Conservation (phyloP, 495 filamentous ascomycete species). For the Aspergillus cavernicola region DNA sequence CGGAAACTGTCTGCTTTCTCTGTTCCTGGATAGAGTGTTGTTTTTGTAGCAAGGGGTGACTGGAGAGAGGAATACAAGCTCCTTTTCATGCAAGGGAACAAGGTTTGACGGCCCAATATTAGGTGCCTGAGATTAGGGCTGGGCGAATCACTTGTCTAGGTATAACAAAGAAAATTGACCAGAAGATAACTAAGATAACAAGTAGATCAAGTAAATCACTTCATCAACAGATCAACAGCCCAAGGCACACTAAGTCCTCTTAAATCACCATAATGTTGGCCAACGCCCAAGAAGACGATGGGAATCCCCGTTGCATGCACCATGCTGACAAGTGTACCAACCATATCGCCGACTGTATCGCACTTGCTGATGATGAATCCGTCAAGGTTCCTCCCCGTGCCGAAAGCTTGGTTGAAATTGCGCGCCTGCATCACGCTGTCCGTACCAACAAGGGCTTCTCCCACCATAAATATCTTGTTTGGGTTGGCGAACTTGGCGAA, state of each 20-base stretch:
- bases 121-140: too few relatives aligned
- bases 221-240: slow-evolving; percentile 80
- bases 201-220: slow-evolving; percentile 24
- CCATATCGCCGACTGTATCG: slow-evolving; percentile 98
- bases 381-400: slow-evolving; percentile 71
- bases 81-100: too few relatives aligned
- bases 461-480: slow-evolving; percentile 99
- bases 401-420: slow-evolving; percentile 93
- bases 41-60: too few relatives aligned
- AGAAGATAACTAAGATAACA: not conserved
- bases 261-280: slow-evolving; percentile 95
- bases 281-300: slow-evolving; percentile 88
- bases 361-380: slow-evolving; percentile 99
- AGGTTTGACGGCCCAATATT: too few relatives aligned
- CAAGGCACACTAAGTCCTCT: slow-evolving; percentile 89
- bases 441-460: slow-evolving; percentile 91
- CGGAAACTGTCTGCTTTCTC: too few relatives aligned
- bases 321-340: slow-evolving; percentile 93
- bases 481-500: slow-evolving; percentile 94
- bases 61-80: too few relatives aligned
- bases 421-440: slow-evolving; percentile 92
- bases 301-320: slow-evolving; percentile 96
- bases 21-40: too few relatives aligned
- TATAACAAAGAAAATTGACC: not conserved
- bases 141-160: too few relatives aligned